phyloP scores from a whole-genome alignment of 805 yeast genomes.

The Yamadazyma tumulicola region DNA sequence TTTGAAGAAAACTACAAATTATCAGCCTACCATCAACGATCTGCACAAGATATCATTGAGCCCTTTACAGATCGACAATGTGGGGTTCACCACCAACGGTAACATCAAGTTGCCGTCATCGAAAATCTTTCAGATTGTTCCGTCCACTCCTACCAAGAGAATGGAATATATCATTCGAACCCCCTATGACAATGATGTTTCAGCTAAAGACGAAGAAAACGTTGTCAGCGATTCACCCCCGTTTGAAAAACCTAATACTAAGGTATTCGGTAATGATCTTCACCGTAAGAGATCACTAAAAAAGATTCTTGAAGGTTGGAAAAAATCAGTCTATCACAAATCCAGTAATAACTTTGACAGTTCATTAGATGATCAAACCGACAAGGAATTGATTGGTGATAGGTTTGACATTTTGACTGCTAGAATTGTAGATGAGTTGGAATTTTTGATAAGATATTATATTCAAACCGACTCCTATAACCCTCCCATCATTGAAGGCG shows the following conservation, averaged over 20 bases:
- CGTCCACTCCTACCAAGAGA: conserved; percentile 67
- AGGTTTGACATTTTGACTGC: conserved; percentile 67
- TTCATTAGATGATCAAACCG: conserved; percentile 6
- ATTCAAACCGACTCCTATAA: conserved; percentile 18
- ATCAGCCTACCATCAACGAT: neutral
- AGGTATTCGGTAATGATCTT: neutral
- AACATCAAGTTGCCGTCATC: conserved; percentile 49
- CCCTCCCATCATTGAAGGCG: conserved; percentile 18
- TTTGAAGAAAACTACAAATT: conserved; percentile 24
- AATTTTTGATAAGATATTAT: conserved; percentile 48
- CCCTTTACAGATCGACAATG: conserved; percentile 11
- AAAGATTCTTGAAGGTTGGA: conserved; percentile 41
- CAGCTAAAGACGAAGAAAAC: neutral
- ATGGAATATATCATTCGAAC: conserved; percentile 38
- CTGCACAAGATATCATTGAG: conserved; percentile 9
- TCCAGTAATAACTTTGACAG: conserved; percentile 12
- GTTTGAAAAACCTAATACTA: conserved; percentile 3
- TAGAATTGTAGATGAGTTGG: conserved; percentile 66
- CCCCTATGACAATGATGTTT: conserved; percentile 3
- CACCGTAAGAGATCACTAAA: conserved; percentile 32
- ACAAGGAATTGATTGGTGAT: conserved; percentile 19
- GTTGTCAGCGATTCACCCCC: neutral
- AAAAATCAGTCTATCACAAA: conserved; percentile 24
- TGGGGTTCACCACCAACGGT: conserved; percentile 51
- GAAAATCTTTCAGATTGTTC: conserved; percentile 44